A percentile compares a stretch with the other conserved stretches of the same genome.
Conservation (phyloP, 2,329 filamentous ascomycete species). For the Fusarium robinianum region DNA sequence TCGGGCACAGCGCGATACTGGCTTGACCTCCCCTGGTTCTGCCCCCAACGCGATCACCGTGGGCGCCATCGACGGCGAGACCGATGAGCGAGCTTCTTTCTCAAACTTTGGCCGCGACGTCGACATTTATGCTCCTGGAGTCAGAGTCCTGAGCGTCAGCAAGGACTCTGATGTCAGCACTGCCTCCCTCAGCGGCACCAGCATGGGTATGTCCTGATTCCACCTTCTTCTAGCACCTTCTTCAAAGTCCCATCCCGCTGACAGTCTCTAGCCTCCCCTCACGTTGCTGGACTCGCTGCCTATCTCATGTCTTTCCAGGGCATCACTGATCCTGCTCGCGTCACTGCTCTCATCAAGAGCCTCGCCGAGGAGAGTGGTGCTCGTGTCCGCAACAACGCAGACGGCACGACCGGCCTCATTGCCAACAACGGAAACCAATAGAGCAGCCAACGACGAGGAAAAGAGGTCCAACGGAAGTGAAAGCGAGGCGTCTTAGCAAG, state of each 20-base stretch:
- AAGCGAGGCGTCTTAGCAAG: constrained; percentile 25
- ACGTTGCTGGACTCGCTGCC: constrained; percentile 69
- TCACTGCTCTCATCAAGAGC: constrained; percentile 55
- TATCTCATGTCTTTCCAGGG: constrained; percentile 66
- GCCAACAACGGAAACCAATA: constrained; percentile 59
- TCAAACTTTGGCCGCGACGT: constrained; percentile 62
- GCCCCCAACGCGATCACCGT: constrained; percentile 62
- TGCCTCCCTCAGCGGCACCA: constrained; percentile 56
- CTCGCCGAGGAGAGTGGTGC: constrained; percentile 56
- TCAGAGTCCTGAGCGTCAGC: constrained; percentile 57
- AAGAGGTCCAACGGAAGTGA: constrained; percentile 10
- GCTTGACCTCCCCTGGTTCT: constrained; percentile 57
- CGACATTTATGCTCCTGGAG: constrained; percentile 61
- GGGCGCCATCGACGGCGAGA: constrained; percentile 59
- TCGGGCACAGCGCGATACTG: constrained; percentile 50
- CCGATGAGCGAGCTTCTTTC: constrained; percentile 55
- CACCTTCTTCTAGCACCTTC: not conserved
- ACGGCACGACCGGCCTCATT: constrained; percentile 56
- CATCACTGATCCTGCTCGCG: constrained; percentile 45
- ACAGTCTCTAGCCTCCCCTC: constrained; percentile 62
- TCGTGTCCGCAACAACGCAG: constrained; percentile 47
- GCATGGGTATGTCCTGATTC: constrained; percentile 52
- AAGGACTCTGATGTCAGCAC: constrained; percentile 54
- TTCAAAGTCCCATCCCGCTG: constrained; percentile 17
- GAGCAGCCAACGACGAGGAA: constrained; percentile 14